Conservation (phyloP, 1,284 basidiomycete genomes). For the Tilletia caries region DNA sequence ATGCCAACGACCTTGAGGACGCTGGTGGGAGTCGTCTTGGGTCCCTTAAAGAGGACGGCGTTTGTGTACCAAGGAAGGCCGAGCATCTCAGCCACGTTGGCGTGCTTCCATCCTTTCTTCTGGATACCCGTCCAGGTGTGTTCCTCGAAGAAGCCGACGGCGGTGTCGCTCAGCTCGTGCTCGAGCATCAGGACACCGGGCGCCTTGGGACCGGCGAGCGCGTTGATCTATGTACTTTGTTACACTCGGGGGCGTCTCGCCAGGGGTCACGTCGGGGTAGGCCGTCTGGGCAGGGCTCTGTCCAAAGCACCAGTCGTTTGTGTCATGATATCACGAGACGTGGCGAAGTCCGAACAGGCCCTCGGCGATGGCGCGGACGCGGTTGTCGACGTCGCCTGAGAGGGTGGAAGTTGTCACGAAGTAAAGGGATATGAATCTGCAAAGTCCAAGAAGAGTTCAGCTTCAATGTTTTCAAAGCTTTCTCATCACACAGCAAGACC, state of each 20-base stretch:
- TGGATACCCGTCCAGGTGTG: constrained; percentile 3
- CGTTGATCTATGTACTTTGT: constrained; percentile 15
- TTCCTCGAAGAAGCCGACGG: not conserved
- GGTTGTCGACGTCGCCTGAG: constrained; percentile 50
- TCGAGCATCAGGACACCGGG: not conserved
- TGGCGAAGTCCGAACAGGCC: constrained; percentile 60
- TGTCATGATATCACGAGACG: constrained; percentile 66
- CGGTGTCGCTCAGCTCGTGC: not conserved
- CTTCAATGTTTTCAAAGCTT: too few species aligned
- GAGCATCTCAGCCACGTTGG: not conserved
- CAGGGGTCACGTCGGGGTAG: constrained; percentile 31
- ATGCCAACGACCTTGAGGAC: constrained; percentile 5
- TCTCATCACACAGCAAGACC: constrained; percentile 22
- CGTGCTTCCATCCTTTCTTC: not conserved
- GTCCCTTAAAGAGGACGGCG: too few species aligned
- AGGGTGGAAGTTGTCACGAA: too few species aligned
- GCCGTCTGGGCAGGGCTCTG: constrained; percentile 24
- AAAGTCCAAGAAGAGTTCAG: not conserved
- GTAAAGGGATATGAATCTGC: constrained; percentile 50
- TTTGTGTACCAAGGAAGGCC: not conserved
- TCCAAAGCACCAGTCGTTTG: constrained; percentile 24
- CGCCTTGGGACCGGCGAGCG: not conserved
- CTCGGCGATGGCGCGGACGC: constrained; percentile 47
- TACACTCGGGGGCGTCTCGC: constrained; percentile 25
- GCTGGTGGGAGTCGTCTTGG: not conserved